These are phyloP conservation scores for Fusarium hostae DNA, from an alignment of 2,329 filamentous ascomycete species.

Conservation along the genomic window DNA sequence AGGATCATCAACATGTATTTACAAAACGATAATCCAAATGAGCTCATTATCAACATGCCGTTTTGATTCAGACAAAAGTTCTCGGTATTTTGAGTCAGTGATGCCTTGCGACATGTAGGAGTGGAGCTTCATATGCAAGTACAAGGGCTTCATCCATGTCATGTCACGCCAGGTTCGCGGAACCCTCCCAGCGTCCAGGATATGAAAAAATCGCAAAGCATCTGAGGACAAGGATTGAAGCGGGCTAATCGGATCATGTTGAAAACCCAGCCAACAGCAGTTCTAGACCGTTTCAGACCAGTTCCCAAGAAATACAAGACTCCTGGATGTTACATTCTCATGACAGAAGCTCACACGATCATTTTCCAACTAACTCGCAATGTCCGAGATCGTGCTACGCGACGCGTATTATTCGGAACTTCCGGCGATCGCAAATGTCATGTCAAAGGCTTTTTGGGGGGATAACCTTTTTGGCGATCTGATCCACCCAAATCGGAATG, in stretches of 20 bases:
- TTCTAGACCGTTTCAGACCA: neutral
- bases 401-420: slow-evolving; percentile 41
- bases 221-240: neutral
- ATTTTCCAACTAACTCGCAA: neutral
- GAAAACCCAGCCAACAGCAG: neutral
- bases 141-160: neutral
- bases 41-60: neutral
- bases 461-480: slow-evolving; percentile 49
- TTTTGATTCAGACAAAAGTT: neutral
- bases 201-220: neutral
- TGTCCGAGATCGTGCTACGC: slow-evolving; percentile 29
- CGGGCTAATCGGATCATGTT: slow-evolving; percentile 17
- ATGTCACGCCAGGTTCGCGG: neutral
- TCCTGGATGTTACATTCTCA: neutral
- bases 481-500: slow-evolving; percentile 49
- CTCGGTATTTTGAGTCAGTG: neutral
- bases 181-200: neutral
- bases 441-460: slow-evolving; percentile 49
- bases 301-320: slow-evolving; percentile 1
- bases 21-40: neutral
- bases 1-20: slow-evolving; percentile 6
- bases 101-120: neutral
- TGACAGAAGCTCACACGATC: neutral
- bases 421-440: slow-evolving; percentile 44
- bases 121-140: neutral